Percentiles rank a stretch among this genome's conserved stretches.
These are phyloP conservation scores for Moniliophthora roreri DNA, from an alignment of 1,284 basidiomycete genomes.

Conservation along the genomic window DNA sequence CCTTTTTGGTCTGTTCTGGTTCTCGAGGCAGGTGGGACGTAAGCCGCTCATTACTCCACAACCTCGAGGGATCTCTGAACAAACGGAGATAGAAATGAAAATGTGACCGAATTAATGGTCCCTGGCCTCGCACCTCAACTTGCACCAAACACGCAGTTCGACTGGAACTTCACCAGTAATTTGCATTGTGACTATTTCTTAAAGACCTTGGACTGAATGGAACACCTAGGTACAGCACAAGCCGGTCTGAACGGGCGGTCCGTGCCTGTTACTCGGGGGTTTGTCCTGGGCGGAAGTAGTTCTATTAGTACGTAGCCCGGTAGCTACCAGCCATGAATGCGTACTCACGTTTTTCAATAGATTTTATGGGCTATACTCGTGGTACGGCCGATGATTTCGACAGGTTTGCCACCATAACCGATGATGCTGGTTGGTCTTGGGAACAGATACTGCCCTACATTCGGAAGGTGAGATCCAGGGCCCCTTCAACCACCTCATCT, in stretches of 20 bases:
- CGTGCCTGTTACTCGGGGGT: conserved; percentile 43
- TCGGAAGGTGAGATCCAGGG: conserved; percentile 20
- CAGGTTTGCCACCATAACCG: conserved; percentile 22
- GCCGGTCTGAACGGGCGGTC: conserved; percentile 15
- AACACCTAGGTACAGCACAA: conserved; percentile 1
- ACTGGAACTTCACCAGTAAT: conserved; percentile 12
- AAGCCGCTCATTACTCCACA: background rate
- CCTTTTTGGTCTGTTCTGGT: conserved; percentile 8
- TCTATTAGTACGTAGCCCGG: conserved; percentile 8
- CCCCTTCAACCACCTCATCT: background rate
- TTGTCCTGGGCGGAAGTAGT: conserved; percentile 27
- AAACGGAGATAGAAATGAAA: background rate
- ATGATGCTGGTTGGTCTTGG: conserved; percentile 29
- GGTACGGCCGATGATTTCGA: conserved; percentile 27
- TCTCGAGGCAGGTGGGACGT: conserved; percentile 12
- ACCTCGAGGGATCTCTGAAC: background rate
- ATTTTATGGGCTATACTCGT: conserved; percentile 26
- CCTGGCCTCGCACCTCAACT: conserved; percentile 3
- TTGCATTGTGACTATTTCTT: background rate
- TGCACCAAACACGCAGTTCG: conserved; percentile 1
- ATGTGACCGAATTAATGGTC: conserved; percentile 7
- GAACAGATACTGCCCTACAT: conserved; percentile 24
- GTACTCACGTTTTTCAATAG: conserved; percentile 3
- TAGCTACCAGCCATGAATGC: background rate
- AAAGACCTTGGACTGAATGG: background rate